phyloP scores from a whole-genome alignment of 2,329 filamentous ascomycete genomes.

The Pseudogymnoascus sp. region DNA sequence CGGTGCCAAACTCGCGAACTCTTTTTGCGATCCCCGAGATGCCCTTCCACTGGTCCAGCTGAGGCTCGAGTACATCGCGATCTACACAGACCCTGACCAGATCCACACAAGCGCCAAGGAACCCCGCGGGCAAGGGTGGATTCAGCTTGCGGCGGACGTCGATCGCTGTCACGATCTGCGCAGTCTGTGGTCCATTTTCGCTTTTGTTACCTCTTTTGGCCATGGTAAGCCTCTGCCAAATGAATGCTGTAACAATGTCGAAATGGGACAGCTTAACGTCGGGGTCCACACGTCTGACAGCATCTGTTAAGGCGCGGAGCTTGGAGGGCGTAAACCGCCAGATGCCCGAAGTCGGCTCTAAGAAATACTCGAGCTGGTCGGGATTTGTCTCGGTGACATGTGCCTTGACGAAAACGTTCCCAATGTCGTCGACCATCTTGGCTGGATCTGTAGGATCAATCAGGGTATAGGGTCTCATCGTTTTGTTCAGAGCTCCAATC shows the following conservation, averaged over 20 bases:
- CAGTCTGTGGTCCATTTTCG: background rate
- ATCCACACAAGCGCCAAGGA: constrained; percentile 2
- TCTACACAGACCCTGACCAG: background rate
- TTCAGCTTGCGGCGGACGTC: background rate
- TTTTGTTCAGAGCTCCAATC: background rate
- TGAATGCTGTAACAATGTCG: background rate
- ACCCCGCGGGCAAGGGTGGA: background rate
- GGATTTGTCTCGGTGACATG: background rate
- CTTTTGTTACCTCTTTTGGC: background rate
- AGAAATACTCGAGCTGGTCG: background rate
- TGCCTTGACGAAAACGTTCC: background rate
- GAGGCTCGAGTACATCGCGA: background rate
- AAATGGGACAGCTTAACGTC: background rate
- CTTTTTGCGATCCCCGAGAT: background rate
- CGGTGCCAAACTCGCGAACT: background rate
- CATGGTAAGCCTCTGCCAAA: background rate
- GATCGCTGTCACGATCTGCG: background rate
- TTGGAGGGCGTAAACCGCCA: constrained; percentile 1
- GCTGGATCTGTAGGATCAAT: background rate
- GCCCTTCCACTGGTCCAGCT: background rate
- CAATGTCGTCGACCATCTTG: constrained; percentile 1
- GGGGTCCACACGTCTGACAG: background rate
- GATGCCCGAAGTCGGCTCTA: background rate
- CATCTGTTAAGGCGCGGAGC: background rate
- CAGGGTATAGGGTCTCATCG: background rate